Percentiles rank a stretch among this genome's conserved stretches.
Conservation (phyloP, 148 eudicot species). For the Nepenthes gracilis region DNA sequence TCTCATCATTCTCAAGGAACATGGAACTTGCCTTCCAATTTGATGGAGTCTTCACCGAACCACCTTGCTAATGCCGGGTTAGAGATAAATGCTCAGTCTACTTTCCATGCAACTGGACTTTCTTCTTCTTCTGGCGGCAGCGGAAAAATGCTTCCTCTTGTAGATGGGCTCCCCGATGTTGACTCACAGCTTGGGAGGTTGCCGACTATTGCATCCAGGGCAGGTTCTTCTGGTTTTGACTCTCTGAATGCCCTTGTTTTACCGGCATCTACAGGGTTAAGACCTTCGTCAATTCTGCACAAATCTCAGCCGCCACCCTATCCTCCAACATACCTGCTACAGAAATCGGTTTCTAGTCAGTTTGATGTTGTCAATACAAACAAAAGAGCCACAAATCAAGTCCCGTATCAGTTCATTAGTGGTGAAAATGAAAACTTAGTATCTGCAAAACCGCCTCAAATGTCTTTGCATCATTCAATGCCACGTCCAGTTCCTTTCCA, state of each 20-base stretch:
- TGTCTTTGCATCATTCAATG: conserved; percentile 22
- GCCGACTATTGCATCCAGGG: conserved; percentile 16
- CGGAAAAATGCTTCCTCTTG: conserved; percentile 26
- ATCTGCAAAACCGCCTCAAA: conserved; percentile 19
- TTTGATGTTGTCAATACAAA: conserved; percentile 24
- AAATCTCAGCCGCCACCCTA: conserved; percentile 17
- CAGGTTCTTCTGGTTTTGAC: conserved; percentile 17
- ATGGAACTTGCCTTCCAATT: conserved; percentile 16
- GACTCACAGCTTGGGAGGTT: conserved; percentile 12
- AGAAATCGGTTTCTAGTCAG: conserved; percentile 25
- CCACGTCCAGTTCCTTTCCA: conserved; percentile 25
- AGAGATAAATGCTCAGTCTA: conserved; percentile 20
- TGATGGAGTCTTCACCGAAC: not conserved
- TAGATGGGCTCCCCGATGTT: conserved; percentile 23
- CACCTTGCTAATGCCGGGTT: conserved; percentile 2
- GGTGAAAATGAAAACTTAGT: conserved; percentile 17
- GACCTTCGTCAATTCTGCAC: conserved; percentile 29
- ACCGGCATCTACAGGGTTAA: conserved; percentile 23
- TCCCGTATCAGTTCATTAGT: conserved; percentile 24
- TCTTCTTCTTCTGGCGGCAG: conserved; percentile 14
- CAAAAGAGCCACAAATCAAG: conserved; percentile 27
- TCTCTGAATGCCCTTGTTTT: conserved; percentile 19
- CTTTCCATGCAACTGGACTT: conserved; percentile 18
- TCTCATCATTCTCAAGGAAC: conserved; percentile 38
- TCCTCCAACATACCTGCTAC: conserved; percentile 27